Conservation (phyloP, 306 rosid genomes). For the Senna siamea region DNA sequence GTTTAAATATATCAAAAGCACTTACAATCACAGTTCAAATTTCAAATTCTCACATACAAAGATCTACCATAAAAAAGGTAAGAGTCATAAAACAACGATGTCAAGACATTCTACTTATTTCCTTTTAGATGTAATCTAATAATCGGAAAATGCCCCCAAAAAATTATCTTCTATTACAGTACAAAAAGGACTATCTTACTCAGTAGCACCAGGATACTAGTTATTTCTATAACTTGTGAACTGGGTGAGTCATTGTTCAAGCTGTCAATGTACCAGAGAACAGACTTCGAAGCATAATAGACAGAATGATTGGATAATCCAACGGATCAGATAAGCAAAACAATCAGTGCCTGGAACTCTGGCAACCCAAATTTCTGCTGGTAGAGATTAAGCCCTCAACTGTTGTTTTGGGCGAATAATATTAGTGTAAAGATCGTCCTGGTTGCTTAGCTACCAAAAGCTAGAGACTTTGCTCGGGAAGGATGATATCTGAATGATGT, state of each 20-base stretch:
- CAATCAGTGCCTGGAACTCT: background rate
- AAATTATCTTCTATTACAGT: too few species aligned
- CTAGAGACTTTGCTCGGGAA: too few species aligned
- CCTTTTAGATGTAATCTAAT: background rate
- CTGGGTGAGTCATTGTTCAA: background rate
- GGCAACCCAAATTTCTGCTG: background rate
- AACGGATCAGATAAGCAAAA: background rate
- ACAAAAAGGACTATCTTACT: too few species aligned
- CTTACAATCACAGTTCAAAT: background rate
- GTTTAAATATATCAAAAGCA: too few species aligned
- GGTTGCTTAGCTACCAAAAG: background rate
- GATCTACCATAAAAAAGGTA: background rate
- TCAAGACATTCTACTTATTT: background rate
- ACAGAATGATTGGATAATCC: background rate
- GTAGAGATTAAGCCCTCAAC: background rate
- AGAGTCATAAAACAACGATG: background rate
- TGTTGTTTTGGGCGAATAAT: background rate
- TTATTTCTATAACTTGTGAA: background rate
- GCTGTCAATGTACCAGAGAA: background rate
- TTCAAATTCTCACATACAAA: background rate
- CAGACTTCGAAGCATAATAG: background rate
- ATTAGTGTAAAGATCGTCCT: background rate
- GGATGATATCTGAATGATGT: too few species aligned
- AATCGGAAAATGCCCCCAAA: slow-evolving; percentile 5
- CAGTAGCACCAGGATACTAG: background rate